phyloP scores from a whole-genome alignment of 805 yeast genomes.

The Candida glaebosa region DNA sequence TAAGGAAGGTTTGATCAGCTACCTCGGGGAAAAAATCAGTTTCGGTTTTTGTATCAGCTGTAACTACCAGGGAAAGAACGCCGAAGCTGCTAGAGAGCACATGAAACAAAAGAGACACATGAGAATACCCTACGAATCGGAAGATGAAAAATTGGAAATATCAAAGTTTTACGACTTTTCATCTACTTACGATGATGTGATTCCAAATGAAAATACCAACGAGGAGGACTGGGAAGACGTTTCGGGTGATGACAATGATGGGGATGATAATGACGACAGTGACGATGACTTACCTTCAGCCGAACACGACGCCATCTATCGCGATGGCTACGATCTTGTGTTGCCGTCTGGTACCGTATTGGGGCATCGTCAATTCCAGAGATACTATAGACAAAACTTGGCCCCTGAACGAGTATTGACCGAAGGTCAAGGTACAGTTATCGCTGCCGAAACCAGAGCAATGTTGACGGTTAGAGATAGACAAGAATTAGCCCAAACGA shows the following conservation, averaged over 20 bases:
- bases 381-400: slow-evolving; percentile 42
- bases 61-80: slow-evolving; percentile 73
- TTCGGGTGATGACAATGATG: slow-evolving; percentile 24
- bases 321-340: slow-evolving; percentile 36
- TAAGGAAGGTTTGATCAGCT: slow-evolving; percentile 65
- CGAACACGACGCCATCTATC: slow-evolving; percentile 26
- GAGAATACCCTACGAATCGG: slow-evolving; percentile 81
- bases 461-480: slow-evolving; percentile 39
- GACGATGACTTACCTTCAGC: slow-evolving; percentile 27
- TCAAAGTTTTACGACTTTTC: slow-evolving; percentile 83
- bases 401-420: slow-evolving; percentile 41
- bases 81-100: slow-evolving; percentile 89
- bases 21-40: slow-evolving; percentile 76
- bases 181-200: slow-evolving; percentile 48
- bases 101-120: slow-evolving; percentile 84
- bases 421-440: slow-evolving; percentile 48
- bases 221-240: slow-evolving; percentile 42
- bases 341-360: slow-evolving; percentile 41
- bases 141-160: slow-evolving; percentile 70
- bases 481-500: slow-evolving; percentile 38
- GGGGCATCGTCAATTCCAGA: slow-evolving; percentile 42
- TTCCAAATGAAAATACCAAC: slow-evolving; percentile 11
- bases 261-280: slow-evolving; percentile 15
- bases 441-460: slow-evolving; percentile 51
- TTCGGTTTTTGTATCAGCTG: slow-evolving; percentile 85